Percentiles rank a stretch among this genome's conserved stretches.
These are phyloP conservation scores for Claviceps monticola DNA, from an alignment of 2,329 filamentous ascomycete species.

Conservation along the genomic window DNA sequence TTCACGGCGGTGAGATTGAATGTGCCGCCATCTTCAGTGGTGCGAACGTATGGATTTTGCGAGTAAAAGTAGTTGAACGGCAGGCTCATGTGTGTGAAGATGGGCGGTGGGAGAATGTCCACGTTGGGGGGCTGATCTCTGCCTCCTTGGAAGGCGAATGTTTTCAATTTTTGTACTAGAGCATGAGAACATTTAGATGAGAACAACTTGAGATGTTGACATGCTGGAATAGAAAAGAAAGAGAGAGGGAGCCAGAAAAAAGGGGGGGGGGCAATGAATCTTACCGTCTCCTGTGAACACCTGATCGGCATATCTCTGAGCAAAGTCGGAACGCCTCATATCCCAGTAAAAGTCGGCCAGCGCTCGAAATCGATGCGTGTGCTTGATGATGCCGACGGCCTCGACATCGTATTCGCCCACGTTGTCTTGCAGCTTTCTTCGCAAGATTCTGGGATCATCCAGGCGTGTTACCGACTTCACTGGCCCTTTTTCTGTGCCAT, in stretches of 20 bases:
- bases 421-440: slow-evolving; percentile 58
- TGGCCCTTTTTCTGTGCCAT: slow-evolving; percentile 8
- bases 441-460: slow-evolving; percentile 41
- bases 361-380: slow-evolving; percentile 78
- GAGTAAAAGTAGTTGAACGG: slow-evolving; percentile 72
- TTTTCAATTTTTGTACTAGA: slow-evolving; percentile 35
- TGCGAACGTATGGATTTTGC: slow-evolving; percentile 66
- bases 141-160: slow-evolving; percentile 53
- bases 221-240: background rate
- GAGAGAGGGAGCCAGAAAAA: background rate
- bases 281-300: slow-evolving; percentile 59
- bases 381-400: slow-evolving; percentile 56
- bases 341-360: slow-evolving; percentile 81
- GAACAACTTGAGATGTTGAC: background rate
- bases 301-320: slow-evolving; percentile 55
- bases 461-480: slow-evolving; percentile 31
- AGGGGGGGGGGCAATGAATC: slow-evolving; percentile 6
- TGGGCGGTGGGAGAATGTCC: slow-evolving; percentile 66
- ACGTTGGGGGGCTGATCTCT: slow-evolving; percentile 44
- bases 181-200: background rate
- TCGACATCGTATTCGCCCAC: slow-evolving; percentile 51
- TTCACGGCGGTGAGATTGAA: slow-evolving; percentile 48
- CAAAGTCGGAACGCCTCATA: slow-evolving; percentile 52
- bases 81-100: slow-evolving; percentile 59
- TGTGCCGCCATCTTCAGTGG: slow-evolving; percentile 41